Conservation (phyloP, 176 grass and related monocot genomes). For the Melocanna baccifera region DNA sequence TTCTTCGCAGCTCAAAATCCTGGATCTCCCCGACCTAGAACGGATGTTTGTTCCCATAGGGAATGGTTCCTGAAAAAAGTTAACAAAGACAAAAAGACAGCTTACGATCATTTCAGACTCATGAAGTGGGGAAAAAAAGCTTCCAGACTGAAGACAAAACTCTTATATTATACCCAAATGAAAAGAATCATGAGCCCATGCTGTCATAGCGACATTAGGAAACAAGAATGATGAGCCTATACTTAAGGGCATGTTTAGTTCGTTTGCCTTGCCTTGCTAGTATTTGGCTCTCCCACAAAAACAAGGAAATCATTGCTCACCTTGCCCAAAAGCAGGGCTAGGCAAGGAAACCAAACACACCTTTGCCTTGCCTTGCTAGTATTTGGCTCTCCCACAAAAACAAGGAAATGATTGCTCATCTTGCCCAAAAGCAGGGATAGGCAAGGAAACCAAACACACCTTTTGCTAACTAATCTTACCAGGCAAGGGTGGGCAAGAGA, state of each 20-base stretch:
- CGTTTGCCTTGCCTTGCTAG: neutral
- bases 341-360: no score
- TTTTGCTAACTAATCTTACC: no score
- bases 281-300: no score
- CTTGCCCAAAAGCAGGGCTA: no score
- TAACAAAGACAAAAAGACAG: neutral
- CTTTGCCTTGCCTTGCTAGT: neutral
- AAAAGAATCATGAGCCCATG: neutral
- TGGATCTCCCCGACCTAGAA: constrained; percentile 65
- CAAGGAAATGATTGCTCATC: no score
- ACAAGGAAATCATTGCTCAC: no score
- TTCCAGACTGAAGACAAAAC: neutral
- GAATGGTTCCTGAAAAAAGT: constrained; percentile 68
- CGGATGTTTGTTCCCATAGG: constrained; percentile 75
- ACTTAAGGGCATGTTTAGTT: neutral
- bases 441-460: no score
- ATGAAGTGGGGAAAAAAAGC: neutral
- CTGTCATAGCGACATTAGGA: neutral
- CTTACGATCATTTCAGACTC: neutral
- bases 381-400: no score
- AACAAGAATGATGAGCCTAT: neutral
- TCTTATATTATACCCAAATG: neutral
- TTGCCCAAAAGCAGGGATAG: no score
- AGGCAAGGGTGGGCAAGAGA: neutral
- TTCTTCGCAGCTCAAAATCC: constrained; percentile 63